These are phyloP conservation scores for Flaveria trinervia DNA, from an alignment of 129 eudicot genomes.

Conservation along the genomic window DNA sequence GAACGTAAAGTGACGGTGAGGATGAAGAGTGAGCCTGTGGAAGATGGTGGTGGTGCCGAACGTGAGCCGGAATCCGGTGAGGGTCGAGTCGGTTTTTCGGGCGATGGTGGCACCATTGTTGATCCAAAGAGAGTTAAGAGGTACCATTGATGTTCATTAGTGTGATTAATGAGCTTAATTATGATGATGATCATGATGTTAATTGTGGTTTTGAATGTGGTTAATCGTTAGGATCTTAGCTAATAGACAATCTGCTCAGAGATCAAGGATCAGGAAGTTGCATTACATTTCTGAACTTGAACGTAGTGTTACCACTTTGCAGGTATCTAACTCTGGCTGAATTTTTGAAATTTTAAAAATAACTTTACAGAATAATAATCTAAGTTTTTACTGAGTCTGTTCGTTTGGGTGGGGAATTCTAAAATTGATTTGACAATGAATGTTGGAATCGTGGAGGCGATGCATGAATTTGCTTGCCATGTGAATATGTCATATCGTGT, in stretches of 20 bases:
- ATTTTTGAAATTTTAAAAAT: too few species aligned
- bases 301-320: conserved; percentile 51
- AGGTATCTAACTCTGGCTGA: conserved; percentile 31
- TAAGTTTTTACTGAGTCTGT: too few species aligned
- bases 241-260: conserved; percentile 55
- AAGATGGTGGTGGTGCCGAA: background rate
- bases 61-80: conserved; percentile 22
- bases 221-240: conserved; percentile 21
- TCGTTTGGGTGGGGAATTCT: too few species aligned
- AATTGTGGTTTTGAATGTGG: background rate
- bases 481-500: too few species aligned
- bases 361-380: too few species aligned
- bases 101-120: conserved; percentile 39
- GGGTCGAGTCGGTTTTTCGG: conserved; percentile 16
- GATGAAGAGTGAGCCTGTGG: conserved; percentile 52
- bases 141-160: conserved; percentile 16
- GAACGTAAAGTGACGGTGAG: conserved; percentile 15
- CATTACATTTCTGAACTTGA: conserved; percentile 93
- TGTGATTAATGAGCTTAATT: background rate
- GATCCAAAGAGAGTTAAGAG: conserved; percentile 46
- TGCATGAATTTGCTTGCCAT: too few species aligned
- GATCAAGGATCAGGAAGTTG: conserved; percentile 84
- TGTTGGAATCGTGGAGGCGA: too few species aligned
- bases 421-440: too few species aligned
- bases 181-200: background rate